These are phyloP conservation scores for Monocercomonoides exilis DNA, from an alignment of 78 protist species.

Conservation along the genomic window DNA sequence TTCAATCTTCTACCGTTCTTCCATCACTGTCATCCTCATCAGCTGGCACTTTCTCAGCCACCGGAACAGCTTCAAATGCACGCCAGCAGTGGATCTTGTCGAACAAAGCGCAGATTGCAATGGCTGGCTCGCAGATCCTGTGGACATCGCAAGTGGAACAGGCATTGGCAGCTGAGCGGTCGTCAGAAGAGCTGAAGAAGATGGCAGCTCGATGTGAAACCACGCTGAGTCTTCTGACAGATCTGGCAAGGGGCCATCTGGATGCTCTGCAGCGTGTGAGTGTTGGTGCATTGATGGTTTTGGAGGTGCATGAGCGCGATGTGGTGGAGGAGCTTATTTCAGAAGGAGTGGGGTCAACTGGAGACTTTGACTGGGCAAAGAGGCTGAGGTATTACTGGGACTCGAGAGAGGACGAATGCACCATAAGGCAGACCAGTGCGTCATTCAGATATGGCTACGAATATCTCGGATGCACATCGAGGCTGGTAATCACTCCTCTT, in stretches of 20 bases:
- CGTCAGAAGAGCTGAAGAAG: background rate
- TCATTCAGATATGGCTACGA: constrained; percentile 60
- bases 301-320: constrained; percentile 80
- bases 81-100: background rate
- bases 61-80: background rate
- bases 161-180: constrained; percentile 20
- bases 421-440: constrained; percentile 11
- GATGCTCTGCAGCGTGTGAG: constrained; percentile 28
- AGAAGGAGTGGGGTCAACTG: background rate
- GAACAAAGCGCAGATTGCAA: constrained; percentile 12
- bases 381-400: constrained; percentile 32
- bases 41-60: too few relatives aligned
- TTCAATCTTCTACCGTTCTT: too few relatives aligned
- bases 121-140: constrained; percentile 34
- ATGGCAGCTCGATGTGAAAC: background rate
- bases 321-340: constrained; percentile 34
- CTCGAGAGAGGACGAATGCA: background rate
- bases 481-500: constrained; percentile 74
- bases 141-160: constrained; percentile 47
- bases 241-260: constrained; percentile 26
- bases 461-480: constrained; percentile 61
- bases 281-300: constrained; percentile 52
- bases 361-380: constrained; percentile 66
- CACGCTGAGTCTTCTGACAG: background rate
- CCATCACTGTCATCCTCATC: too few relatives aligned